Percentiles rank a stretch among this genome's conserved stretches.
Conservation (phyloP, 2,329 filamentous ascomycete genomes). For the Zymoseptoria ardabiliae region DNA sequence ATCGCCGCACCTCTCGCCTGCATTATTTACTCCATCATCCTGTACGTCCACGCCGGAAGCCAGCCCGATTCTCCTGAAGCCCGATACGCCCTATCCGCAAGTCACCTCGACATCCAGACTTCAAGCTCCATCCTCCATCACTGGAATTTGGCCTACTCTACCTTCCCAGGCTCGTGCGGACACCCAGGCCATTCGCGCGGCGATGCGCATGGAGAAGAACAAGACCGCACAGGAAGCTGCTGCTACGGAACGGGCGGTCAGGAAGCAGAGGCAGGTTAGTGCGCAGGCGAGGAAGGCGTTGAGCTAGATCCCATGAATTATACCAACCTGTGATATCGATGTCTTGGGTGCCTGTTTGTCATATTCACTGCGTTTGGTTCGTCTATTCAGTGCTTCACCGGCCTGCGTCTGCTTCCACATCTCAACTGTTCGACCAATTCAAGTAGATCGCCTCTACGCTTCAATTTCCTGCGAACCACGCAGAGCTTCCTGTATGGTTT, state of each 20-base stretch:
- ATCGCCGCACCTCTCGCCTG: not conserved
- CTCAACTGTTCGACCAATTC: not conserved
- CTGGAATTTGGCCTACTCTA: not conserved
- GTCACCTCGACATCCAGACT: not conserved
- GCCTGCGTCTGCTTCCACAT: not conserved
- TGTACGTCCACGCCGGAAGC: not conserved
- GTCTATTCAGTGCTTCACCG: not conserved
- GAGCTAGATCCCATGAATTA: not conserved
- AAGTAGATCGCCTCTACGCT: not conserved
- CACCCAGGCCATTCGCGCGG: conserved; percentile 8
- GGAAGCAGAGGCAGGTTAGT: conserved; percentile 8
- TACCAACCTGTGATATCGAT: not conserved
- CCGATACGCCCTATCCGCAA: not conserved
- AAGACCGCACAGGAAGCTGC: conserved; percentile 18
- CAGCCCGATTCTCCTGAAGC: not conserved
- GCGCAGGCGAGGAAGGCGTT: conserved; percentile 3
- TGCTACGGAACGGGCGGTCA: conserved; percentile 14
- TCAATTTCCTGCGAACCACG: conserved; percentile 6
- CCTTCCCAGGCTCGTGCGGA: conserved; percentile 1
- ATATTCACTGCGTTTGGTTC: not conserved
- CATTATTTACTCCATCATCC: not conserved
- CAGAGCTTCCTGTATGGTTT: conserved; percentile 7
- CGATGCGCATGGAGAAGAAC: conserved; percentile 13
- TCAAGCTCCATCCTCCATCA: not conserved
- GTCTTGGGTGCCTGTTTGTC: not conserved